A percentile compares a stretch with the other conserved stretches of the same genome.
Evolutionary conservation across 2,329 filamentous ascomycete species (phyloP).

Genomic region (Rhinocladiella mackenziei): DNA sequence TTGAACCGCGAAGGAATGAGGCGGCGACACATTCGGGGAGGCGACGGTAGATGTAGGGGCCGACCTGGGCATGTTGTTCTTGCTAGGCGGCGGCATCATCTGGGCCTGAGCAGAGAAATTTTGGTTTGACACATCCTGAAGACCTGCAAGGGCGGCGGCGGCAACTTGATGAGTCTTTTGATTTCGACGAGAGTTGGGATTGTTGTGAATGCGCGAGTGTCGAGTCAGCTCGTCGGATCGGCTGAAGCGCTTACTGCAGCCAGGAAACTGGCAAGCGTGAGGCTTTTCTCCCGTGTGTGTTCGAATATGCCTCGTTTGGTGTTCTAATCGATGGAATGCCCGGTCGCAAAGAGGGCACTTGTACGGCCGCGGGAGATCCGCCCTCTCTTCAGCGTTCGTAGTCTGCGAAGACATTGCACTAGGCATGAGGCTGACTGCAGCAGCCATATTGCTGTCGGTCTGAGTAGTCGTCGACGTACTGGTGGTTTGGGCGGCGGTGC

Average conservation of each 20-base stretch:
- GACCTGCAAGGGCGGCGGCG: conserved; percentile 51
- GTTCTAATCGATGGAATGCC: conserved; percentile 95
- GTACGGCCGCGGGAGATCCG: conserved; percentile 90
- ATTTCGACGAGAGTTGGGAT: conserved; percentile 89
- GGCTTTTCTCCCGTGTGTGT: conserved; percentile 98
- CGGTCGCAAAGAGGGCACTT: conserved; percentile 98
- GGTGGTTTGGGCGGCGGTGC: conserved; percentile 5
- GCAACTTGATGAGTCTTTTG: conserved; percentile 72
- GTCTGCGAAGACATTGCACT: conserved; percentile 45
- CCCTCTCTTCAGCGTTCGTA: conserved; percentile 60
- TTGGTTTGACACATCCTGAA: conserved; percentile 48
- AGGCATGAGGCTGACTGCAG: conserved; percentile 44
- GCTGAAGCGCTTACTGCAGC: conserved; percentile 95
- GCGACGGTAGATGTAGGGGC: conserved; percentile 79
- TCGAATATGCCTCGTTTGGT: conserved; percentile 86
- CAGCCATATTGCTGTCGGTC: conserved; percentile 39
- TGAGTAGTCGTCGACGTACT: conserved; percentile 21
- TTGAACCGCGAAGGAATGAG: conserved; percentile 68
- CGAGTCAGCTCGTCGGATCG: conserved; percentile 94
- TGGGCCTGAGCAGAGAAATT: conserved; percentile 46
- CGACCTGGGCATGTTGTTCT: conserved; percentile 77
- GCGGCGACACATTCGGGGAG: conserved; percentile 94
- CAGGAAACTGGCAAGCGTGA: conserved; percentile 89
- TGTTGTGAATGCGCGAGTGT: conserved; percentile 98
- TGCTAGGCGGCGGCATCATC: conserved; percentile 72